Evolutionary conservation across 2,329 filamentous ascomycete species (phyloP).

Genomic region (Myotisia sp.): DNA sequence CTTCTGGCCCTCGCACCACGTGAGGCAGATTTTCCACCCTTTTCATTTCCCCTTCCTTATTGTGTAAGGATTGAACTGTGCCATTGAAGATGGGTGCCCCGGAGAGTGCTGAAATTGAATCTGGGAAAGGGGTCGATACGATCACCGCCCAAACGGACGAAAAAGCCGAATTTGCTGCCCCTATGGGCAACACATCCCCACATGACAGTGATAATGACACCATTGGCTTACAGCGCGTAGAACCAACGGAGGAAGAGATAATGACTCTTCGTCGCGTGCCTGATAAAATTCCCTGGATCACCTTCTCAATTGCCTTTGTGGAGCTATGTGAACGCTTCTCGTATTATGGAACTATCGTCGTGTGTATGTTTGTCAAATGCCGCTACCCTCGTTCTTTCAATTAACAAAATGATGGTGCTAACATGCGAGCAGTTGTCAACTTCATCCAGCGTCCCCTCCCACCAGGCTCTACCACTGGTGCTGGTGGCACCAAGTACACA

Average conservation of each 20-base stretch:
- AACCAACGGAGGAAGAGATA: conserved; percentile 24
- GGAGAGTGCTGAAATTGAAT: too few relatives aligned
- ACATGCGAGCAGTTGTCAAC: conserved; percentile 38
- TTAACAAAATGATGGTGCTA: too few relatives aligned
- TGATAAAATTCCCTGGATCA: conserved; percentile 43
- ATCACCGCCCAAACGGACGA: too few relatives aligned
- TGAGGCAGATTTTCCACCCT: too few relatives aligned
- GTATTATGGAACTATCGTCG: conserved; percentile 57
- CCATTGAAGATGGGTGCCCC: too few relatives aligned
- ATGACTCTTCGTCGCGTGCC: conserved; percentile 22
- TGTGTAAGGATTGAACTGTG: too few relatives aligned
- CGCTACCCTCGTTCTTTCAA: too few relatives aligned
- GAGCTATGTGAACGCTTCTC: conserved; percentile 65
- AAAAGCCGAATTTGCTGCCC: too few relatives aligned
- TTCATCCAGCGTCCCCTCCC: conserved; percentile 47
- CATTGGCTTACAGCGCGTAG: conserved; percentile 4
- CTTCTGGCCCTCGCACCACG: too few relatives aligned
- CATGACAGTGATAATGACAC: conserved; percentile 11
- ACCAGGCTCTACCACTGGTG: conserved; percentile 40
- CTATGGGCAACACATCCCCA: too few relatives aligned
- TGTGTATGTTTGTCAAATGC: conserved; percentile 48
- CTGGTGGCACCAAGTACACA: conserved; percentile 26
- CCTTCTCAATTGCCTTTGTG: conserved; percentile 57
- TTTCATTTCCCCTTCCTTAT: too few relatives aligned
- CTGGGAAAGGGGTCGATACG: too few relatives aligned